Evolutionary conservation across 257 asterid genomes (phyloP).

Genomic region (Dorcoceras hygrometricum): DNA sequence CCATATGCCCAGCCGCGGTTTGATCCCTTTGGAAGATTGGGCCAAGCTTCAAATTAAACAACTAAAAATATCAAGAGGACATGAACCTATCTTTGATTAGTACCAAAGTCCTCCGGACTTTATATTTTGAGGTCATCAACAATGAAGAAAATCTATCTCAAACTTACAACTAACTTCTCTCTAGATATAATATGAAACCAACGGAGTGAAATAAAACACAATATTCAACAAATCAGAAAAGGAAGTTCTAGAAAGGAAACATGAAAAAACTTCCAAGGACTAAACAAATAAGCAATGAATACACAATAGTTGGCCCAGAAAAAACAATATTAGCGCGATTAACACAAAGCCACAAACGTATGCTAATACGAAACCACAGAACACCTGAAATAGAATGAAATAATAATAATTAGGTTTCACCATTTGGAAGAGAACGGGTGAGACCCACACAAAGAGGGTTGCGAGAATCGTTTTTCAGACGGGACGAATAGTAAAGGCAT

Average conservation of each 20-base stretch:
- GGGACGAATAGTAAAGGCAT: conserved; percentile 68
- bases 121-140: background rate
- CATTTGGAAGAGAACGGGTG: conserved; percentile 68
- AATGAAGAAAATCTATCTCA: background rate
- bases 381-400: background rate
- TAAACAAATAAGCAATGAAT: background rate
- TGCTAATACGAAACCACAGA: background rate
- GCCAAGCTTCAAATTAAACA: too few species aligned
- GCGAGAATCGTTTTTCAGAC: conserved; percentile 55
- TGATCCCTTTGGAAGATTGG: background rate
- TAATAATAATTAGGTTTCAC: conserved; percentile 38
- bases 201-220: background rate
- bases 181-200: background rate
- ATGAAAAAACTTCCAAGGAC: background rate
- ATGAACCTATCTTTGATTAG: background rate
- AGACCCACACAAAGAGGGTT: conserved; percentile 85
- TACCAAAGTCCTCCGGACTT: background rate
- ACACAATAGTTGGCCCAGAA: too few species aligned
- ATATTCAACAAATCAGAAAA: background rate
- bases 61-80: background rate
- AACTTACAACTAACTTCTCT: too few species aligned
- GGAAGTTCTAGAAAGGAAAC: background rate
- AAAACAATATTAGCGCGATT: conserved; percentile 1
- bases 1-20: background rate
- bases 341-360: background rate